These are phyloP conservation scores for Boletus rufocinnamomeus DNA, from an alignment of 768 basidiomycete genomes.

Conservation along the genomic window DNA sequence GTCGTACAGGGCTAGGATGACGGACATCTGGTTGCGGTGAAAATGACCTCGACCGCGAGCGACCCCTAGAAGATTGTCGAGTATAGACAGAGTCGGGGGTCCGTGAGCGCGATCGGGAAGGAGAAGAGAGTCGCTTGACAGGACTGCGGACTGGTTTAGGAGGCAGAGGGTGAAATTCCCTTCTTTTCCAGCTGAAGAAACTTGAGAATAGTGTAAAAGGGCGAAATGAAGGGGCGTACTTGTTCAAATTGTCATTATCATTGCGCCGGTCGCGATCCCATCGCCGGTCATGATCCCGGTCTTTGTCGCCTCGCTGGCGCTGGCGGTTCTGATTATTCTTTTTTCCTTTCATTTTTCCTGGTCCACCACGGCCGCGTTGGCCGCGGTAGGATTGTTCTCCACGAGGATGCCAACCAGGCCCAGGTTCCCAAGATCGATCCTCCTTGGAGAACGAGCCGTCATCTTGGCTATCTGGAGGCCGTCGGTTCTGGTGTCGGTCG, in stretches of 20 bases:
- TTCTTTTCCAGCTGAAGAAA: slow-evolving; percentile 61
- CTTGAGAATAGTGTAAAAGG: slow-evolving; percentile 11
- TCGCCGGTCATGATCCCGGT: slow-evolving; percentile 28
- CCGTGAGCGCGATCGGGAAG: slow-evolving; percentile 53
- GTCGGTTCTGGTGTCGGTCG: slow-evolving; percentile 44
- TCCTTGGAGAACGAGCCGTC: slow-evolving; percentile 33
- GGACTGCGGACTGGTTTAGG: slow-evolving; percentile 40
- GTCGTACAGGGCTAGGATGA: slow-evolving; percentile 56
- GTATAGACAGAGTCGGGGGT: slow-evolving; percentile 67
- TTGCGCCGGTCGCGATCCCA: slow-evolving; percentile 46
- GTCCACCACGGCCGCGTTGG: slow-evolving; percentile 40
- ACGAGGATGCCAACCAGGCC: slow-evolving; percentile 62
- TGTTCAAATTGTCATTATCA: slow-evolving; percentile 72
- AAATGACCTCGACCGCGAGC: slow-evolving; percentile 60
- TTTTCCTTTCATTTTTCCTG: slow-evolving; percentile 39
- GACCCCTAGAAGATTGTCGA: slow-evolving; percentile 61
- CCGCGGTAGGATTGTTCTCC: slow-evolving; percentile 42
- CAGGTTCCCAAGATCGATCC: slow-evolving; percentile 74
- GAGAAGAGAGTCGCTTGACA: slow-evolving; percentile 45
- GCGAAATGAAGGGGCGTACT: slow-evolving; percentile 48
- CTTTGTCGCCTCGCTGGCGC: slow-evolving; percentile 33
- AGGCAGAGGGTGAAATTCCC: slow-evolving; percentile 49
- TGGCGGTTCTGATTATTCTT: slow-evolving; percentile 39
- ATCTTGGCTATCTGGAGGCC: slow-evolving; percentile 32
- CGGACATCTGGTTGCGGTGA: slow-evolving; percentile 61